Evolutionary conservation across 495 filamentous ascomycete species (phyloP), one percentile per base, ranked within the genome.

Genomic region (Xylaria flabelliformis): DNA sequence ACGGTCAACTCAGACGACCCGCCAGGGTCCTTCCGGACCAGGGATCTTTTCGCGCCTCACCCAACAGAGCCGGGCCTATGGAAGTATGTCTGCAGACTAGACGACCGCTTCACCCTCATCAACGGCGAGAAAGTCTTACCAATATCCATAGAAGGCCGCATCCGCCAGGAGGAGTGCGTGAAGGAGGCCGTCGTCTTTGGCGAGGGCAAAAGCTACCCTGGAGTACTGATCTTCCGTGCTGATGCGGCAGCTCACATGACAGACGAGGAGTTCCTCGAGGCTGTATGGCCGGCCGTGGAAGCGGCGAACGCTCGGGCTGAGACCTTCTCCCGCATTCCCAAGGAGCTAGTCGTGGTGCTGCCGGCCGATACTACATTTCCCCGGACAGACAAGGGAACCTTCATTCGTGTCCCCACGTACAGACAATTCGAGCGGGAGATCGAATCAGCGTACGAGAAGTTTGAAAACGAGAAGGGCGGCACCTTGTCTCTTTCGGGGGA

Each of bases 71-170:
- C 83, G 1, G 80, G 86, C 66, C 81, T 83, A 12, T 91, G 87
- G 88, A 91, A 90, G 73, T 90, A 90, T 64, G 75, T 86, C 32
- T 82, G 82, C 19, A 80, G 90, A 1, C 64, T 89, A 0, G 89
- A 91, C 71, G 90, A 91, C 73, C 79, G 86, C 0, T 81, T 91
- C 13, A 88, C 83, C 0, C 82, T 91, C 1, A 76, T 85, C 19
- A 91, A 90, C 70, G 89, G 90, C 2, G 89, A 91, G 76, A 91
- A 91, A 62, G 85, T 90, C 0, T 76, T 90, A 1, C 88, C 90
- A 3, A 72, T 90, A 7, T 83, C 86, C 0, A 87, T 90, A 21
- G 90, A 91, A 74, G 85, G 86, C 1, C 76, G 79, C 4, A 86
- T 90, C 46, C 84, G 86, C 67, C 82, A 89, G 48, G 78, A 89